A percentile compares a stretch with the other conserved stretches of the same genome.
Evolutionary conservation across 805 yeast species (phyloP).

Genomic region (Torulaspora delbrueckii): DNA sequence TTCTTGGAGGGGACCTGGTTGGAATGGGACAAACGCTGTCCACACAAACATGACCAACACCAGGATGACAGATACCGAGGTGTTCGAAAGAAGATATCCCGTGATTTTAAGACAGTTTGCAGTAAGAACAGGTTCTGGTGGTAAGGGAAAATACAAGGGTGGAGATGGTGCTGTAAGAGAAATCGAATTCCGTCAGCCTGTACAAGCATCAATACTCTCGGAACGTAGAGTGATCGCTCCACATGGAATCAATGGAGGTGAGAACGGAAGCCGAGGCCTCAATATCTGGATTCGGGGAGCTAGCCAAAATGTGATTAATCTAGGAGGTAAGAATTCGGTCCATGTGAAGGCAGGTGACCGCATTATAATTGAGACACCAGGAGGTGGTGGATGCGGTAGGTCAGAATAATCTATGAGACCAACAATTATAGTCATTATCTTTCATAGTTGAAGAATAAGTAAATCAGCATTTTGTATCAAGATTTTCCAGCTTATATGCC

Average conservation of each 20-base stretch:
- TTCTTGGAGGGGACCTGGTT: constrained; percentile 55
- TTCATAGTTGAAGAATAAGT: too few relatives aligned
- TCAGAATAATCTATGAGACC: background rate
- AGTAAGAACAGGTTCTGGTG: constrained; percentile 72
- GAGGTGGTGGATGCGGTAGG: constrained; percentile 78
- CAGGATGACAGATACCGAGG: constrained; percentile 85
- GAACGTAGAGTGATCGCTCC: constrained; percentile 86
- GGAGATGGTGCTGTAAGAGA: constrained; percentile 88
- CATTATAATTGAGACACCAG: constrained; percentile 67
- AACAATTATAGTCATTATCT: too few relatives aligned
- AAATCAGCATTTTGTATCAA: too few relatives aligned
- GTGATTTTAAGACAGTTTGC: constrained; percentile 69
- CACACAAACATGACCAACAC: constrained; percentile 95
- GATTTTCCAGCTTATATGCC: too few relatives aligned
- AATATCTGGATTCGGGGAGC: constrained; percentile 48
- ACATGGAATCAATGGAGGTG: constrained; percentile 82
- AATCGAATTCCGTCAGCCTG: constrained; percentile 68
- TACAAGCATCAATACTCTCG: constrained; percentile 73
- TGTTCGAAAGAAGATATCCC: constrained; percentile 85
- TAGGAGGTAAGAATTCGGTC: constrained; percentile 72
- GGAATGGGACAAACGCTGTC: constrained; percentile 86
- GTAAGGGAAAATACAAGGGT: constrained; percentile 64
- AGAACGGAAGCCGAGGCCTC: constrained; percentile 65
- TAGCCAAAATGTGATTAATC: constrained; percentile 37
- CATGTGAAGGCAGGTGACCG: constrained; percentile 58